These are phyloP conservation scores for Yamadazyma membranifaciens DNA, from an alignment of 1,139 yeast genomes.

Conservation along the genomic window DNA sequence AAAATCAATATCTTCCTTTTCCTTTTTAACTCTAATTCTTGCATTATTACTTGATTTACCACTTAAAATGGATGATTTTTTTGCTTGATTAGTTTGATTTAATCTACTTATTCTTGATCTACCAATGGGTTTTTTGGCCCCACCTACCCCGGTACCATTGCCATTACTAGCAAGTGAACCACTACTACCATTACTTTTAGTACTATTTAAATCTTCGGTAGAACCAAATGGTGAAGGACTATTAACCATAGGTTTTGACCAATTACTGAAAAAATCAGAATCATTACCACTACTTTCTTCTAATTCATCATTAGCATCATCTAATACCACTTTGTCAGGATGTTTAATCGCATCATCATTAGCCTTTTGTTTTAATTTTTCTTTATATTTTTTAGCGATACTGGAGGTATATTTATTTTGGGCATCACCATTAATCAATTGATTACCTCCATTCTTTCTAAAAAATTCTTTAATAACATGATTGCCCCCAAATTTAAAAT, in stretches of 20 bases:
- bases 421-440: conserved; percentile 60
- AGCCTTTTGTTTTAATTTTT: conserved; percentile 70
- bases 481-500: conserved; percentile 93
- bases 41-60: conserved; percentile 47
- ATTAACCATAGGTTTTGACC: conserved; percentile 71
- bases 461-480: conserved; percentile 80
- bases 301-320: conserved; percentile 50
- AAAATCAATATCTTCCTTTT: conserved; percentile 72
- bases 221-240: conserved; percentile 55
- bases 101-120: conserved; percentile 19
- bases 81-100: conserved; percentile 15
- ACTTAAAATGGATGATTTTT: conserved; percentile 39
- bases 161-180: background rate
- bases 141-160: conserved; percentile 17
- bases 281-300: conserved; percentile 25
- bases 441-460: conserved; percentile 80
- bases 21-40: conserved; percentile 52
- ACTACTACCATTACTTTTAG: conserved; percentile 17
- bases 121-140: conserved; percentile 20
- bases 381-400: conserved; percentile 76
- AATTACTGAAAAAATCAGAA: conserved; percentile 78
- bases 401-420: conserved; percentile 77
- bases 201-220: conserved; percentile 32
- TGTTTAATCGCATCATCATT: conserved; percentile 62
- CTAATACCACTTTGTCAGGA: conserved; percentile 66